Evolutionary conservation across 495 filamentous ascomycete species (phyloP).

Genomic region (Penicillium malachiteum): DNA sequence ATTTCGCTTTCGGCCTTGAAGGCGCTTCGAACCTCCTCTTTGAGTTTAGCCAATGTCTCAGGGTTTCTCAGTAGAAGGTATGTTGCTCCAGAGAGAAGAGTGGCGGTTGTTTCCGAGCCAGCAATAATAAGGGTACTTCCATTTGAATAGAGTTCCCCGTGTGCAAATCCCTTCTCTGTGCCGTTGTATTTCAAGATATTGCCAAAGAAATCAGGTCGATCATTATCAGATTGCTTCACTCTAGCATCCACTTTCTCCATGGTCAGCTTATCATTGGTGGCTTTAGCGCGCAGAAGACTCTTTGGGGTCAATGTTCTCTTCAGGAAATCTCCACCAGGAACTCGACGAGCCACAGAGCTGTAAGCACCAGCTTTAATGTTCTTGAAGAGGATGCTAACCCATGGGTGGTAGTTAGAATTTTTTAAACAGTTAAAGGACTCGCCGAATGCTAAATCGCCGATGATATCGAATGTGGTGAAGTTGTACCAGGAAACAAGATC

Average conservation of each 20-base stretch:
- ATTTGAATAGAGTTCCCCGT: constrained; percentile 20
- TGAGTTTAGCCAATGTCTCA: constrained; percentile 37
- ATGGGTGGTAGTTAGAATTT: constrained; percentile 50
- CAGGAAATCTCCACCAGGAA: constrained; percentile 5
- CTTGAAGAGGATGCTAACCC: constrained; percentile 52
- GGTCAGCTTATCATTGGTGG: constrained; percentile 12
- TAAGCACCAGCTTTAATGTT: constrained; percentile 24
- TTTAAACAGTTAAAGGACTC: constrained; percentile 57
- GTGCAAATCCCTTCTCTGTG: not conserved
- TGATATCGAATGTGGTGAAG: constrained; percentile 61
- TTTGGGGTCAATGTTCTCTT: constrained; percentile 19
- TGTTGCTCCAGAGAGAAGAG: constrained; percentile 48
- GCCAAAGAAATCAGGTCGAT: constrained; percentile 19
- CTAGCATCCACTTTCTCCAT: constrained; percentile 15
- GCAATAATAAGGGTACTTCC: constrained; percentile 38
- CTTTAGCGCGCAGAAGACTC: constrained; percentile 27
- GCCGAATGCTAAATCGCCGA: constrained; percentile 60
- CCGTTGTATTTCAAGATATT: constrained; percentile 1
- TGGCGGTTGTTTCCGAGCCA: constrained; percentile 62
- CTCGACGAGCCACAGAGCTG: constrained; percentile 21
- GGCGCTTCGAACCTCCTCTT: constrained; percentile 43
- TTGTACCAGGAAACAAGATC: constrained; percentile 57
- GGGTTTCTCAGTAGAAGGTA: constrained; percentile 51
- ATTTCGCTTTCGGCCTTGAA: constrained; percentile 55
- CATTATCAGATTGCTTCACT: constrained; percentile 18